These are phyloP conservation scores for Micractinium conductrix DNA, from an alignment of 139 green algal species.

Conservation along the genomic window DNA sequence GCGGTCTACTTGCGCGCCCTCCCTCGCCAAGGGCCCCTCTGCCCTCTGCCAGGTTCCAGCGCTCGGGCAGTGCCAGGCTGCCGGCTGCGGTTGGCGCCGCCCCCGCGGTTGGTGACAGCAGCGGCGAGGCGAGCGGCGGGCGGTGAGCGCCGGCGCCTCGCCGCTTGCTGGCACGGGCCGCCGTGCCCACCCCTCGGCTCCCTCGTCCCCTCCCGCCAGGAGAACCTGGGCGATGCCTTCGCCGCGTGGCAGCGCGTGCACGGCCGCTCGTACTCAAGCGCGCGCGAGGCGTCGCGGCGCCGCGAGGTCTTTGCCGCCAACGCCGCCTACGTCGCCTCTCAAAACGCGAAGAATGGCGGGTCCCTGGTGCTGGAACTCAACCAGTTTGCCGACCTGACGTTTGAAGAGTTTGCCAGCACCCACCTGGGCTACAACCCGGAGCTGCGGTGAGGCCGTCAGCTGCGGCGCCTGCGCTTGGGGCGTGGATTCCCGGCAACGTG, in stretches of 20 bases:
- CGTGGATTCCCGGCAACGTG: no score
- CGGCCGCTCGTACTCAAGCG: conserved; percentile 33
- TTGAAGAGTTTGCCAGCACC: conserved; percentile 78
- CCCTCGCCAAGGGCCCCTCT: no score
- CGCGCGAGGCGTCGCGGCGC: conserved; percentile 13
- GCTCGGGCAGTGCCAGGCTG: no score
- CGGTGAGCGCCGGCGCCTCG: not conserved
- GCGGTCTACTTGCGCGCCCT: no score
- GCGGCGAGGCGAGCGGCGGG: no score
- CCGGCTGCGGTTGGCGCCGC: no score
- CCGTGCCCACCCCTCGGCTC: not conserved
- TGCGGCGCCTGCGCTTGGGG: not conserved
- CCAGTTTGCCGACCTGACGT: conserved; percentile 87
- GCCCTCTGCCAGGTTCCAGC: no score
- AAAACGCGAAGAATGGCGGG: conserved; percentile 51
- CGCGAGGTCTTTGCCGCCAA: conserved; percentile 43
- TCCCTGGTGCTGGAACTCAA: conserved; percentile 82
- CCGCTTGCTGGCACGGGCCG: not conserved
- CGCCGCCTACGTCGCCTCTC: conserved; percentile 29
- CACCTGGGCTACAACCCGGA: conserved; percentile 58
- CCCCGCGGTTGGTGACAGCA: no score
- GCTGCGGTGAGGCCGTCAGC: not conserved
- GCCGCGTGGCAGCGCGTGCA: conserved; percentile 23
- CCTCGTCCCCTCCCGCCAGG: conserved; percentile 42
- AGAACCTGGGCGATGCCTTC: conserved; percentile 41